A percentile compares a stretch with the other conserved stretches of the same genome.
Evolutionary conservation across 441 rosid species (phyloP).

Genomic region (Euphorbia celastroides): DNA sequence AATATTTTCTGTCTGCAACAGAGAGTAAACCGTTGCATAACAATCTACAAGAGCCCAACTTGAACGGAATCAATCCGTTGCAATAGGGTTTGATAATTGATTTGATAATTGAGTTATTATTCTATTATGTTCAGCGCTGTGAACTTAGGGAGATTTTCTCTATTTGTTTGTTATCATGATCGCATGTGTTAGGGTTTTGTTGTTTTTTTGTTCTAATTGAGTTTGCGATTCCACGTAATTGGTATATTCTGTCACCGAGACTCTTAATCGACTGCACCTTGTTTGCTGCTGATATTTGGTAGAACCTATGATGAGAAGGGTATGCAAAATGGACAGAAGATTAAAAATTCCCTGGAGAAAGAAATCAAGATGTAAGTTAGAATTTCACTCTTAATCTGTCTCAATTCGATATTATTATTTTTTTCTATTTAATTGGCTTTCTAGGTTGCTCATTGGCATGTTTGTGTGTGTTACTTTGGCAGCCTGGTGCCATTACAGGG

Average conservation of each 20-base stretch:
- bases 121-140: neutral
- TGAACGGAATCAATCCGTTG: too few relatives aligned
- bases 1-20: too few relatives aligned
- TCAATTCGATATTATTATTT: neutral
- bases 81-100: too few relatives aligned
- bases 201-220: too few relatives aligned
- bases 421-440: neutral
- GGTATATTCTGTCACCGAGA: neutral
- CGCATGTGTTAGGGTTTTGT: too few relatives aligned
- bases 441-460: neutral
- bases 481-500: slow-evolving; percentile 90
- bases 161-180: neutral
- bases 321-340: slow-evolving; percentile 86
- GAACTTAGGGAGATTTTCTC: neutral
- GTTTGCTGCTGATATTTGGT: too few relatives aligned
- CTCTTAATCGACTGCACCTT: neutral
- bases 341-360: slow-evolving; percentile 95
- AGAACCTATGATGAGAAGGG: slow-evolving; percentile 55
- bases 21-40: too few relatives aligned
- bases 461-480: slow-evolving; percentile 19
- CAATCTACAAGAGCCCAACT: too few relatives aligned
- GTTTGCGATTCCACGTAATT: too few relatives aligned
- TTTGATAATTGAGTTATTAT: too few relatives aligned
- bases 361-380: slow-evolving; percentile 74
- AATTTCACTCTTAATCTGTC: neutral